phyloP scores from a whole-genome alignment of 2,329 filamentous ascomycete species.

The Samsoniella hepiali region DNA sequence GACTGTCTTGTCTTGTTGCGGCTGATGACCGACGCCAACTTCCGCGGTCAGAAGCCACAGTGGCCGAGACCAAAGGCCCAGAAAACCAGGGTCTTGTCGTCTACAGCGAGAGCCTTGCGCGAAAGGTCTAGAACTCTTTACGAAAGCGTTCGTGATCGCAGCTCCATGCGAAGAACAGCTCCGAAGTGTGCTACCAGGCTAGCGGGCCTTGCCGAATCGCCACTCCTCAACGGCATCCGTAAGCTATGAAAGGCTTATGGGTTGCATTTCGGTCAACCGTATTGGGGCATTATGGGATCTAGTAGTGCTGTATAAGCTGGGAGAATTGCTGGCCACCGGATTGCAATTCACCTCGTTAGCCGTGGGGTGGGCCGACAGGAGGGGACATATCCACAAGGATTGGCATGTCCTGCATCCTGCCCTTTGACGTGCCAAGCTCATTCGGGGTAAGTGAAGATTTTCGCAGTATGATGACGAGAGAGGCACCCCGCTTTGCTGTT shows the following conservation, averaged over 20 bases:
- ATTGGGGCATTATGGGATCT: not conserved
- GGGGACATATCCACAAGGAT: not conserved
- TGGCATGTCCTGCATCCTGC: conserved; percentile 9
- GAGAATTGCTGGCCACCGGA: not conserved
- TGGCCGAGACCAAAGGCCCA: not conserved
- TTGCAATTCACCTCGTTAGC: not conserved
- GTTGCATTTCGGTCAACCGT: not conserved
- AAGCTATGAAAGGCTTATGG: not conserved
- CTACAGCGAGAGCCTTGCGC: not conserved
- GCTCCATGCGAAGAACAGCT: not conserved
- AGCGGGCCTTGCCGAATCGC: not conserved
- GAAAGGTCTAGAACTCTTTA: not conserved
- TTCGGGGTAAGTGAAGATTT: not conserved
- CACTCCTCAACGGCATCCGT: not conserved
- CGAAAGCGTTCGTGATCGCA: not conserved
- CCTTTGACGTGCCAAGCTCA: not conserved
- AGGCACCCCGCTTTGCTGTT: not conserved
- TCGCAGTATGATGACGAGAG: not conserved
- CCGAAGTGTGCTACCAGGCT: not conserved
- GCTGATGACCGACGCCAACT: not conserved
- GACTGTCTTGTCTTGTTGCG: not conserved
- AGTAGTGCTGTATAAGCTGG: not conserved
- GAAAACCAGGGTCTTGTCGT: not conserved
- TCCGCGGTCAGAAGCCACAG: not conserved
- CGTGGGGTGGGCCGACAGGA: conserved; percentile 7